Evolutionary conservation across 768 basidiomycete genomes (phyloP).

Genomic region (Amylocystis lapponica): DNA sequence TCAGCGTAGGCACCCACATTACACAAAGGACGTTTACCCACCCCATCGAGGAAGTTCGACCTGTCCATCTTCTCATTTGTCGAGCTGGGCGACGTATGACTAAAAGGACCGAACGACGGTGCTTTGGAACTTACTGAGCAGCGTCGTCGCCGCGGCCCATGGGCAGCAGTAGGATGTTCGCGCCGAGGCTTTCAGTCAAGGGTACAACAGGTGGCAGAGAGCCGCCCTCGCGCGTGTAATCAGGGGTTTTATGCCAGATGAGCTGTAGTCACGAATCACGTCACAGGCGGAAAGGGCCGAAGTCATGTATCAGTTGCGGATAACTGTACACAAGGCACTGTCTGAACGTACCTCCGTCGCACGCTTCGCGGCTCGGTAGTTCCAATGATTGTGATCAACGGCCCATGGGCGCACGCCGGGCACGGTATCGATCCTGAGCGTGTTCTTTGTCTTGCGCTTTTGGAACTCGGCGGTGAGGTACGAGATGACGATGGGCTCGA

Average conservation of each 20-base stretch:
- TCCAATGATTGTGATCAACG: slow-evolving; percentile 77
- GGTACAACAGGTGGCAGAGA: slow-evolving; percentile 87
- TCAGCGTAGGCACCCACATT: not conserved
- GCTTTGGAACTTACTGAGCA: slow-evolving; percentile 54
- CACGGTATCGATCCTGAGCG: slow-evolving; percentile 55
- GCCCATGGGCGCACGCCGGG: slow-evolving; percentile 88
- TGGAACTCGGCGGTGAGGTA: slow-evolving; percentile 72
- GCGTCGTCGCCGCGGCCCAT: slow-evolving; percentile 92
- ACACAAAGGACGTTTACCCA: slow-evolving; percentile 27
- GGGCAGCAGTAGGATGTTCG: slow-evolving; percentile 80
- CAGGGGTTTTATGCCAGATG: slow-evolving; percentile 65
- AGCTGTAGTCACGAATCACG: slow-evolving; percentile 14
- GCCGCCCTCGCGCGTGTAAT: slow-evolving; percentile 80
- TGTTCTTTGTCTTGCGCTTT: slow-evolving; percentile 78
- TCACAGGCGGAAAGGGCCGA: not conserved
- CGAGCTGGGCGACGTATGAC: slow-evolving; percentile 39
- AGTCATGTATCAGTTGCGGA: too few relatives aligned
- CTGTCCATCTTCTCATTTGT: slow-evolving; percentile 89
- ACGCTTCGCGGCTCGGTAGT: slow-evolving; percentile 75
- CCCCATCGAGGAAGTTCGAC: slow-evolving; percentile 79
- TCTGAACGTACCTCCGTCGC: slow-evolving; percentile 69
- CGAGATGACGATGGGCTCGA: slow-evolving; percentile 59
- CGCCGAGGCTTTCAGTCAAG: slow-evolving; percentile 76
- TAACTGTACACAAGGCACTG: too few relatives aligned
- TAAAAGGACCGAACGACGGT: too few relatives aligned